Base-by-base conservation (phyloP, 1,284 basidiomycete genomes). In the Heterobasidion parviporum region DNA sequence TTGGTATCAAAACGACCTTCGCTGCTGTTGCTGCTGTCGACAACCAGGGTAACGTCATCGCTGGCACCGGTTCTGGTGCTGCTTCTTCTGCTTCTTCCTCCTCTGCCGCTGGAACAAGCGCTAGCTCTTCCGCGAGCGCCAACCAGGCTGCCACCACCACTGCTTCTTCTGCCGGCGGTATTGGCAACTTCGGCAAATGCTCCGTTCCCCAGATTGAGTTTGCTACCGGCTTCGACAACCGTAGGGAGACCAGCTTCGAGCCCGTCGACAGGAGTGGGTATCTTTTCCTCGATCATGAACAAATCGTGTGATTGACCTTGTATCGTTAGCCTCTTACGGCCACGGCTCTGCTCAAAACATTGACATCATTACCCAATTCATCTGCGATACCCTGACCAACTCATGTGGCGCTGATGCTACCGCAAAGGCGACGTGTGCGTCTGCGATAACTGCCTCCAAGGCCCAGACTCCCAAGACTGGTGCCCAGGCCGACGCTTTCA, bases 161-260 rank as follows among this genome's bases (percentile, higher is more conserved):
- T 14, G 50, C 53, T 48, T 56, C 58, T 46, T 52, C 63, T 3
- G 43, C 65, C 10, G 57, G 64, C 59, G 44, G 57, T 0, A 53
- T 53, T 44, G 52, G 53, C 12, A 18, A 48, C 44, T 54, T 54
- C 36, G 53, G 53, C 26, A 47, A 43, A 12, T 84, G 82, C 72
- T 70, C 76, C 6, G 69, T 78, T 32, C 81, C 81, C 8, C 67
- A 82, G 65, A 83, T 87, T 59, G 74, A 80, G 60, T 86, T 86
- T 62, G 82, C 73, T 33, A 71, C 64, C 7, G 82, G 81, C 9
- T 81, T 85, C 57, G 80, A 85, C 61, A 70, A 69, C 59, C 73
- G 83, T 49, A 78, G 72, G 60, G 83, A 84, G 62, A 81, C 79
- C 9, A 74, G 73, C 63, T 82, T 81, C 72, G 63, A 77, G 62